Evolutionary conservation across 75 land plant genomes (phyloP).

Genomic region (Picea sitchensis): DNA sequence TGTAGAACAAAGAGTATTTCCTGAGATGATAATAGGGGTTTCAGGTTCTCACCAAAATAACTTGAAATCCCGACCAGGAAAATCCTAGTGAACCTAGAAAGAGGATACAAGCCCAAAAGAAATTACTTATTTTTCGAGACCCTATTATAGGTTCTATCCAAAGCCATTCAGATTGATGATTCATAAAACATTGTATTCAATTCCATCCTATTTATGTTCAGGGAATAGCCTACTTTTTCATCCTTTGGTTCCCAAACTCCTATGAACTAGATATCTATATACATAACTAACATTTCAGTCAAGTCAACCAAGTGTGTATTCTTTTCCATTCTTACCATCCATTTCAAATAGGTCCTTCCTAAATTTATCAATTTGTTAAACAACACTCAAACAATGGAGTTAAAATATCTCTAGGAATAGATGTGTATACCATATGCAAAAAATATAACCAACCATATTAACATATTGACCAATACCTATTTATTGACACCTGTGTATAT

Average conservation of each 20-base stretch:
- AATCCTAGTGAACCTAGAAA: slow-evolving; percentile 11
- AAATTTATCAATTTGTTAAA: too few relatives aligned
- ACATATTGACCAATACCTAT: too few relatives aligned
- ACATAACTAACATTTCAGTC: neutral
- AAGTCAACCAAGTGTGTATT: neutral
- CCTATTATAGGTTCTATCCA: neutral
- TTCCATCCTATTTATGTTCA: too few relatives aligned
- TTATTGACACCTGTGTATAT: too few relatives aligned
- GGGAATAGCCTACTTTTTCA: neutral
- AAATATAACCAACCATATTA: too few relatives aligned
- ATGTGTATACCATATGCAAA: too few relatives aligned
- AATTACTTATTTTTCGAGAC: neutral
- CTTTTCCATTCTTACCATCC: neutral
- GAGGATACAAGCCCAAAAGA: neutral
- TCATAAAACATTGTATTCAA: too few relatives aligned
- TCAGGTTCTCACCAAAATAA: neutral
- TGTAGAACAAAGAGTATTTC: neutral
- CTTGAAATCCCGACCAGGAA: neutral
- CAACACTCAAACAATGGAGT: neutral
- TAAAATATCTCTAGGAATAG: too few relatives aligned
- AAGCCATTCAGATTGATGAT: too few relatives aligned
- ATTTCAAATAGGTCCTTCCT: too few relatives aligned
- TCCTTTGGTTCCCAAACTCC: neutral
- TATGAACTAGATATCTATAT: neutral
- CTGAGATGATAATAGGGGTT: neutral